phyloP scores from a whole-genome alignment of 306 rosid genomes.

The Cucurbita ficifolia region DNA sequence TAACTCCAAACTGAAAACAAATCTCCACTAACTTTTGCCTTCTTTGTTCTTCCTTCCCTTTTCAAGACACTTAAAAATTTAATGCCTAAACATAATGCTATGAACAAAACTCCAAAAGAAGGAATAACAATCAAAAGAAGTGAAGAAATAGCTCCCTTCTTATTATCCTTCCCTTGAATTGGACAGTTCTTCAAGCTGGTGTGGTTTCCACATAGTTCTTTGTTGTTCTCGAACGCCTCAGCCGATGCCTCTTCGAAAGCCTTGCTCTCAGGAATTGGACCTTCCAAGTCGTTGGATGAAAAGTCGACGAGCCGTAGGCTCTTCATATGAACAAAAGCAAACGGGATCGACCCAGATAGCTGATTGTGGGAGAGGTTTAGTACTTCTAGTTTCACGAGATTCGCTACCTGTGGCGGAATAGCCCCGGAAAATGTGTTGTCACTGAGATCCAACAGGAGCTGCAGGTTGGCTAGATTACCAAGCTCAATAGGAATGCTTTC shows the following conservation, averaged over 20 bases:
- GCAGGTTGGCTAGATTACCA: slow-evolving; percentile 1
- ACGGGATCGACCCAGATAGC: neutral
- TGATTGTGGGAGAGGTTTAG: slow-evolving; percentile 10
- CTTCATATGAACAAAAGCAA: neutral
- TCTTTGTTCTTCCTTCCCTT: neutral
- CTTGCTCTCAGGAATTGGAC: slow-evolving; percentile 8
- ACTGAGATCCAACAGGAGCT: slow-evolving; percentile 8
- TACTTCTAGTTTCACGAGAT: slow-evolving; percentile 6
- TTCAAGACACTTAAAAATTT: neutral
- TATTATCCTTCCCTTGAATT: neutral
- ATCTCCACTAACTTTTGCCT: neutral
- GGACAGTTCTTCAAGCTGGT: slow-evolving; percentile 8
- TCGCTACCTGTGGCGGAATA: neutral
- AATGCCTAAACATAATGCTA: neutral
- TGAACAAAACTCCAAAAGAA: neutral
- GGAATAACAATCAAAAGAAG: neutral
- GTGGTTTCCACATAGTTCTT: slow-evolving; percentile 6
- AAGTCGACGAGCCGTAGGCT: slow-evolving; percentile 2
- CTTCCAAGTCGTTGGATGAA: slow-evolving; percentile 6
- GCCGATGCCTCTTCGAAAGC: slow-evolving; percentile 4
- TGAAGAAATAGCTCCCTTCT: neutral
- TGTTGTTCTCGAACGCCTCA: slow-evolving; percentile 7
- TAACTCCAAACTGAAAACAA: slow-evolving; percentile 9
- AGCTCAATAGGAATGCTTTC: slow-evolving; percentile 1
- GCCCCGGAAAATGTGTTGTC: slow-evolving; percentile 6